These are phyloP conservation scores for Silene vulgaris DNA, from an alignment of 179 eudicot genomes.

Conservation along the genomic window DNA sequence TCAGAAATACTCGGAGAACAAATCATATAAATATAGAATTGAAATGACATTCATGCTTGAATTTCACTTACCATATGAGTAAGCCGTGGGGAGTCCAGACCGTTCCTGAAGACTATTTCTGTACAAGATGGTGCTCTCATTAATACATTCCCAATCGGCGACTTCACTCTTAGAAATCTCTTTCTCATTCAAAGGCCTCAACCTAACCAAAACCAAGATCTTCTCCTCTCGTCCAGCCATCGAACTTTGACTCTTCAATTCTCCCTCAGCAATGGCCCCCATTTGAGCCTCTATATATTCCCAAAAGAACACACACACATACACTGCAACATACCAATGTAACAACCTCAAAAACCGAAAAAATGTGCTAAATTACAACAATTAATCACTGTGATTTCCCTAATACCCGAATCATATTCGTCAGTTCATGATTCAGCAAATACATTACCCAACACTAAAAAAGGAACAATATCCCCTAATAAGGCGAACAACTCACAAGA, in stretches of 20 bases:
- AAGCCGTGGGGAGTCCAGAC: conserved; percentile 83
- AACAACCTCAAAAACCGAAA: conserved; percentile 22
- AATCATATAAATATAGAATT: background rate
- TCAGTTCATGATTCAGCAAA: conserved; percentile 29
- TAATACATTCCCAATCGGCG: conserved; percentile 98
- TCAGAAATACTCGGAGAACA: too few relatives aligned
- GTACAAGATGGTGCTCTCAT: conserved; percentile 68
- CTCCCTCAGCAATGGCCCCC: conserved; percentile 71
- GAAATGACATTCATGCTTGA: background rate
- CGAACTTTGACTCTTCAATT: conserved; percentile 47
- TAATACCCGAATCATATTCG: conserved; percentile 17
- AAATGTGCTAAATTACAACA: conserved; percentile 17
- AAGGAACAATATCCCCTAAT: conserved; percentile 3
- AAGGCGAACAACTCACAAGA: conserved; percentile 32
- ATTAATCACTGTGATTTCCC: conserved; percentile 29
- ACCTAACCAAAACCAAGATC: conserved; percentile 81
- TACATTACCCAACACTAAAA: conserved; percentile 15
- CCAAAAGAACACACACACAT: conserved; percentile 20
- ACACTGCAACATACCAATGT: conserved; percentile 19
- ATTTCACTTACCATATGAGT: conserved; percentile 63
- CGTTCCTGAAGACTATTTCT: conserved; percentile 94
- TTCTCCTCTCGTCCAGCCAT: conserved; percentile 66
- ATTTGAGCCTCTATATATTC: conserved; percentile 26
- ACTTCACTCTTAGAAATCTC: conserved; percentile 68
- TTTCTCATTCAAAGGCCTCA: conserved; percentile 91